Evolutionary conservation across 305 asterid genomes (phyloP).

Genomic region (Fraxinus latifolia): DNA sequence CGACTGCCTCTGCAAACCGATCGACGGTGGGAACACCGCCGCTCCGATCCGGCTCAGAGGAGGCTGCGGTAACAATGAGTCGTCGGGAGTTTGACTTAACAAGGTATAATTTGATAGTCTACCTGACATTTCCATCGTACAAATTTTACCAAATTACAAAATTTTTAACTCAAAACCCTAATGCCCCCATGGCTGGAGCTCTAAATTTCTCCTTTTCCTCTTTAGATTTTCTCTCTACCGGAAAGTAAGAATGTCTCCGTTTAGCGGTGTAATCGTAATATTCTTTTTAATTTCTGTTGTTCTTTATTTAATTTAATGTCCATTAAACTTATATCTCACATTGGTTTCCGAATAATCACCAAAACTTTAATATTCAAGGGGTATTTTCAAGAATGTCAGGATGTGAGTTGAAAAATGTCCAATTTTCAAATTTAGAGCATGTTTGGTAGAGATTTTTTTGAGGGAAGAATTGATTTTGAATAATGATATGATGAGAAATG

Average conservation of each 20-base stretch:
- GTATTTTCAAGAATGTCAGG: too few relatives aligned
- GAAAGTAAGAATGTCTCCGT: not conserved
- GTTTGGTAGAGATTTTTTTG: too few relatives aligned
- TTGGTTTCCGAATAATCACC: not conserved
- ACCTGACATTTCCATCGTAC: slow-evolving; percentile 67
- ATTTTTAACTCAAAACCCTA: slow-evolving; percentile 25
- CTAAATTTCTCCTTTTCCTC: not conserved
- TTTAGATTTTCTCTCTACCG: not conserved
- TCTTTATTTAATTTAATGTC: not conserved
- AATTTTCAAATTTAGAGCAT: too few relatives aligned
- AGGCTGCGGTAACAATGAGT: slow-evolving; percentile 18
- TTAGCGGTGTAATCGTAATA: not conserved
- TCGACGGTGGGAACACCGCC: slow-evolving; percentile 43
- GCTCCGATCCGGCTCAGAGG: slow-evolving; percentile 40
- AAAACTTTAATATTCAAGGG: too few relatives aligned
- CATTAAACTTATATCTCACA: not conserved
- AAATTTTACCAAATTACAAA: not conserved
- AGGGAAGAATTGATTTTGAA: too few relatives aligned
- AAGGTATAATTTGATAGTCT: slow-evolving; percentile 73
- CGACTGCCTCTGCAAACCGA: slow-evolving; percentile 82
- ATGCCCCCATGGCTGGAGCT: slow-evolving; percentile 26
- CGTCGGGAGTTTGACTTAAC: slow-evolving; percentile 45
- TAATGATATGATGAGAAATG: too few relatives aligned
- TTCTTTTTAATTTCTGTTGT: not conserved
- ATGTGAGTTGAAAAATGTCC: too few relatives aligned